Conservation (phyloP, 306 rosid genomes). For the Trifolium subterraneum region DNA sequence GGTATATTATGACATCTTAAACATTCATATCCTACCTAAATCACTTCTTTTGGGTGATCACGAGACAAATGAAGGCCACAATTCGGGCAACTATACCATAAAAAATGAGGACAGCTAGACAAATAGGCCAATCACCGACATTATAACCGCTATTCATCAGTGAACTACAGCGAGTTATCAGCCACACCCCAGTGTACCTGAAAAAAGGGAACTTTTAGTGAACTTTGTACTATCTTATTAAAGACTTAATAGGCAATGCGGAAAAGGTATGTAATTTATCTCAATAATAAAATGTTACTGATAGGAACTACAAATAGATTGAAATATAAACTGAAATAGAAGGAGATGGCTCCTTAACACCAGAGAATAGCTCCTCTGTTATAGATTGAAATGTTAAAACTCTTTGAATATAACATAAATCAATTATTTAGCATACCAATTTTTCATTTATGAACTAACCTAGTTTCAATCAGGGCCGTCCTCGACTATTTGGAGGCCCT, state of each 20-base stretch:
- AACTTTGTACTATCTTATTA: constrained; percentile 16
- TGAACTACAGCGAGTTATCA: constrained; percentile 82
- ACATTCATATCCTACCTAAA: not conserved
- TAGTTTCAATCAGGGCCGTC: too few species aligned
- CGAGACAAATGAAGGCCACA: constrained; percentile 54
- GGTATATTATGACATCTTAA: not conserved
- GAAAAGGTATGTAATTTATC: not conserved
- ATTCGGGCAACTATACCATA: constrained; percentile 55
- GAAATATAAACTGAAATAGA: not conserved
- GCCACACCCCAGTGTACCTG: constrained; percentile 90
- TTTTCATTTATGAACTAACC: constrained; percentile 10
- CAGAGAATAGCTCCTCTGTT: constrained; percentile 4
- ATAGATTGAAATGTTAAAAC: constrained; percentile 5
- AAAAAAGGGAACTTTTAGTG: not conserved
- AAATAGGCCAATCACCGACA: constrained; percentile 65
- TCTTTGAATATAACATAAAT: not conserved
- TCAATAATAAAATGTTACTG: not conserved
- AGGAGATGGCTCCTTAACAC: not conserved
- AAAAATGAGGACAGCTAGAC: constrained; percentile 54
- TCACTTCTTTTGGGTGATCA: constrained; percentile 42
- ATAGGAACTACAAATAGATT: not conserved
- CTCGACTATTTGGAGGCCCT: too few species aligned
- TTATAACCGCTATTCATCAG: constrained; percentile 56
- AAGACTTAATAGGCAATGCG: constrained; percentile 10
- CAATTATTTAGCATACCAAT: constrained; percentile 8